These are phyloP conservation scores for Chlamydomonas schloesseri DNA, from an alignment of 139 green algal genomes.

Conservation along the genomic window DNA sequence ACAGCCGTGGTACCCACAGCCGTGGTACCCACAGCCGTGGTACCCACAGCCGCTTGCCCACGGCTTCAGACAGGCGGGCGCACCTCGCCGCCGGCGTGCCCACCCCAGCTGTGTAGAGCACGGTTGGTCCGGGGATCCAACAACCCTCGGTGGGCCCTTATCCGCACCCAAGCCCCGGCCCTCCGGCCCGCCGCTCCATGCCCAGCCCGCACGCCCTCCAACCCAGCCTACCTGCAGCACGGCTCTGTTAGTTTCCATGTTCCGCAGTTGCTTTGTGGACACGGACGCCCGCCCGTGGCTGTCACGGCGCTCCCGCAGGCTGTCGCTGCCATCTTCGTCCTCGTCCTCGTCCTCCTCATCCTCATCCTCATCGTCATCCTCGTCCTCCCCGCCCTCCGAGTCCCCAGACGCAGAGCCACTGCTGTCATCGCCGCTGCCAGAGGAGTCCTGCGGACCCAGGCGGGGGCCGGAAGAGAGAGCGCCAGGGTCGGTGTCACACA, in stretches of 20 bases:
- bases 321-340: neutral
- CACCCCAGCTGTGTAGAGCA: too few species aligned
- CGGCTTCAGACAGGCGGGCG: too few species aligned
- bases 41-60: too few species aligned
- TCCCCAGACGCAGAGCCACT: constrained; percentile 5
- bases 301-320: neutral
- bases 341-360: neutral
- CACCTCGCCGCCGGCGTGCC: too few species aligned
- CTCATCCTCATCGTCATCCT: neutral
- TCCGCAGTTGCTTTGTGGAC: constrained; percentile 17
- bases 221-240: neutral
- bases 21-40: too few species aligned
- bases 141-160: too few species aligned
- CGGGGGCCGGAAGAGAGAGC: too few species aligned
- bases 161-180: too few species aligned
- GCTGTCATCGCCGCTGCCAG: constrained; percentile 18
- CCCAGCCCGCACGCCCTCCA: neutral
- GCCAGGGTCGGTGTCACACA: too few species aligned
- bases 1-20: too few species aligned
- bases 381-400: neutral
- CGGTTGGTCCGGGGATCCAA: too few species aligned
- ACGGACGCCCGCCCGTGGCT: neutral
- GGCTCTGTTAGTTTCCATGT: constrained; percentile 27
- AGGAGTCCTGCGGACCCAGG: neutral
- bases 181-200: neutral